Evolutionary conservation across 2,329 filamentous ascomycete species (phyloP).

Genomic region (Tricladium varicosporioides): DNA sequence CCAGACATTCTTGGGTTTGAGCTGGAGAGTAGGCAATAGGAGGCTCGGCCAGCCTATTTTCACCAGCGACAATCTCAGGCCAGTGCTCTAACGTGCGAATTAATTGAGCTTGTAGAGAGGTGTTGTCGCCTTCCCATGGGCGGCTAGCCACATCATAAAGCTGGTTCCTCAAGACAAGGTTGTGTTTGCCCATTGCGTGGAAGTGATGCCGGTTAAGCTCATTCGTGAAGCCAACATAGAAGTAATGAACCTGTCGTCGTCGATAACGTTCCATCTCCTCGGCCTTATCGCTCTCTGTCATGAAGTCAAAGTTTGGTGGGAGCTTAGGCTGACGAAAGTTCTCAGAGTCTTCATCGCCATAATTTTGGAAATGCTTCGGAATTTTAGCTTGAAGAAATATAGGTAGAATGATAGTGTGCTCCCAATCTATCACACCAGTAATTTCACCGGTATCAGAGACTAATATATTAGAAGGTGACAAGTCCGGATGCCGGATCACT

Average conservation of each 20-base stretch:
- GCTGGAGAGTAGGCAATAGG: slow-evolving; percentile 1
- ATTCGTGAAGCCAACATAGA: slow-evolving; percentile 21
- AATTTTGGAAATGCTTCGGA: slow-evolving; percentile 36
- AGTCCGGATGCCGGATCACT: slow-evolving; percentile 20
- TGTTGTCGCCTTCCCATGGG: slow-evolving; percentile 26
- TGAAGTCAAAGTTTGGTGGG: slow-evolving; percentile 14
- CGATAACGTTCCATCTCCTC: slow-evolving; percentile 20
- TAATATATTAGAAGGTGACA: slow-evolving; percentile 34
- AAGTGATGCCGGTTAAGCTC: slow-evolving; percentile 19
- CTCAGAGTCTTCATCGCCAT: slow-evolving; percentile 30
- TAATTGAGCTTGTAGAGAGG: slow-evolving; percentile 22
- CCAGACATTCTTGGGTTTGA: slow-evolving; percentile 8
- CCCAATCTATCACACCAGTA: slow-evolving; percentile 34
- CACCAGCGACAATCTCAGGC: slow-evolving; percentile 15
- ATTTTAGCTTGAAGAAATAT: slow-evolving; percentile 32
- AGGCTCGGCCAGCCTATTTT: not conserved
- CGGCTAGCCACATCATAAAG: slow-evolving; percentile 19
- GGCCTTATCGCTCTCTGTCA: slow-evolving; percentile 19
- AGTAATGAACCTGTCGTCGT: slow-evolving; percentile 23
- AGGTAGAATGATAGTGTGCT: slow-evolving; percentile 32
- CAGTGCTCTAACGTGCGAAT: slow-evolving; percentile 18
- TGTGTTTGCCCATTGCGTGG: slow-evolving; percentile 18
- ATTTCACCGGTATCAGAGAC: slow-evolving; percentile 29
- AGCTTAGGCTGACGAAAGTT: slow-evolving; percentile 20
- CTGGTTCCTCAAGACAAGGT: slow-evolving; percentile 19